A percentile compares a stretch with the other conserved stretches of the same genome.
Conservation (phyloP, 208 protist genomes). For the Phytomonas sp. region DNA sequence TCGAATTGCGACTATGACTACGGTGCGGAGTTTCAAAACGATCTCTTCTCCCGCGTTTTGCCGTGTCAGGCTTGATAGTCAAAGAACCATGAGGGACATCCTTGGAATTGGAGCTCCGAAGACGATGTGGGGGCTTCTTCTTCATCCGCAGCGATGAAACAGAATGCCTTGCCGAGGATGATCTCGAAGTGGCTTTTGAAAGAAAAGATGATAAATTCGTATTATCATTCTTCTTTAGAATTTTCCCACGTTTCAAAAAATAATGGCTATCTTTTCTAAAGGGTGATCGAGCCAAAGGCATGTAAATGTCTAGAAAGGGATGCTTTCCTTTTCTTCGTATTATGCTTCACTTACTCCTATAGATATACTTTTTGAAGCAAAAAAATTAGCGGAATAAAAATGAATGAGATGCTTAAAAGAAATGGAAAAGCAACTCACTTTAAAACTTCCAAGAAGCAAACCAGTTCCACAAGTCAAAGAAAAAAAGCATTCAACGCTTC, state of each 20-base stretch:
- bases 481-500: background rate
- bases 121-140: background rate
- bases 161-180: background rate
- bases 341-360: background rate
- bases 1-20: background rate
- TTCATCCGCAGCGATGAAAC: background rate
- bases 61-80: background rate
- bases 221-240: background rate
- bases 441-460: slow-evolving; percentile 6
- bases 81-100: background rate
- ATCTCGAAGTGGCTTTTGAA: background rate
- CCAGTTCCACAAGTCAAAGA: background rate
- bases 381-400: background rate
- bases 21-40: background rate
- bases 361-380: background rate
- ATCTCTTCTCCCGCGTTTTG: background rate
- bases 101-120: background rate
- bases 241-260: background rate
- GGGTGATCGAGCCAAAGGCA: background rate
- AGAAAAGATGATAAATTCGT: background rate
- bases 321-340: background rate
- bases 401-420: slow-evolving; percentile 10
- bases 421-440: slow-evolving; percentile 3
- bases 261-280: background rate
- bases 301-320: background rate